Base-by-base conservation (phyloP, 2,329 filamentous ascomycete genomes). In the Cladorrhinum sp. region DNA sequence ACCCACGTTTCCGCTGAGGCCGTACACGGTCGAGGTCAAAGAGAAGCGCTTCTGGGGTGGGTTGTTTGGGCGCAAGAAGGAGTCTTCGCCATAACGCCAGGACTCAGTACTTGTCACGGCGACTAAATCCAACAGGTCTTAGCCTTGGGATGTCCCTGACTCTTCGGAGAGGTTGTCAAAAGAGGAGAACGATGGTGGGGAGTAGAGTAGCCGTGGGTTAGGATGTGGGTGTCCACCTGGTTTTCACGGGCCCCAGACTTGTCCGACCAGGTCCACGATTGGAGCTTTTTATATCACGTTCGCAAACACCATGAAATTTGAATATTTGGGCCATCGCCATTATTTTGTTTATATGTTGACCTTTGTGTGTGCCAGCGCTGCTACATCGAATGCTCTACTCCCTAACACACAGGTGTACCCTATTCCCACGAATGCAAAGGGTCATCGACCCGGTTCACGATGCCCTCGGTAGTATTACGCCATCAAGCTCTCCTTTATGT, bases 1-100 rank as follows among this genome's bases (percentile, higher is more conserved):
- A 1, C 68, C 72, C 1, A 59, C 68, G n/a, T 75, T 73, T 36
- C 73, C 73, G 1, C 55, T 74, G 60, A 68, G 66, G 58, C 71
- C 73, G 7, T 71, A 70, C 41, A 66, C 68, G 22, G 56, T 66
- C 8, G 66, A 68, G 50, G 65, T 66, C 24, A 68, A 65, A 55
- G 65, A 69, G 56, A 66, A 61, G 61, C 58, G 69, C n/a, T 16
- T 36, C 2, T 70, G 73, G 25, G 66, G 68, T 57, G 69, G 71
- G 1, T 50, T 70, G 13, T 71, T 75, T 48, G 64, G 69, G 8
- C 57, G 65, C 36, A 62, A 50, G 16, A 61, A 55, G 32, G 57
- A 62, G 10, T 18, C 49, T 12, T 60, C 41, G 71, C 61, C 74
- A 58, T 76, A 75, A 67, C 16, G 25, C n/a, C n/a, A n/a, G n/a